phyloP scores from a whole-genome alignment of 495 filamentous ascomycete species.

The Podospora appendiculata region DNA sequence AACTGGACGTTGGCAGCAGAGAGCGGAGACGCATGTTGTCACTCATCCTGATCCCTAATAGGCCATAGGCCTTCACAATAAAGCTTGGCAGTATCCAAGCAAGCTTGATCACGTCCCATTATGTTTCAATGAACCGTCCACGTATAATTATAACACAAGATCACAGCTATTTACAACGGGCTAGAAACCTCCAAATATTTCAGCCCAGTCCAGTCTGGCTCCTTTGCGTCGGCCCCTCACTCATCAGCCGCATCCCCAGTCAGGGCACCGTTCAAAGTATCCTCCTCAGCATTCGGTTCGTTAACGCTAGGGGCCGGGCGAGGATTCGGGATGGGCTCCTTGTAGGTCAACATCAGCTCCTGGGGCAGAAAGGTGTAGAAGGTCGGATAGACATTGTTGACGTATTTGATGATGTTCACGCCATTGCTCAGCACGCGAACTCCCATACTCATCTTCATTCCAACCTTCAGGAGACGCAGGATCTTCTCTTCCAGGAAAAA shows the following conservation, averaged over 20 bases:
- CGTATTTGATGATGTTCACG: slow-evolving; percentile 48
- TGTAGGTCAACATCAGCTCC: slow-evolving; percentile 62
- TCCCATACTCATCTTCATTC: slow-evolving; percentile 65
- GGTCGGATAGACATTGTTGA: slow-evolving; percentile 47
- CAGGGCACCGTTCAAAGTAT: not conserved
- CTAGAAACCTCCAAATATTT: no score
- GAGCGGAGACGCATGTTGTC: not conserved
- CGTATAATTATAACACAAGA: no score
- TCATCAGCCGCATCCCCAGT: not conserved
- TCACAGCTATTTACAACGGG: no score
- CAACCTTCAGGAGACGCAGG: slow-evolving; percentile 54
- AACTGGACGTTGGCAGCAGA: no score
- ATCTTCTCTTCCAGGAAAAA: slow-evolving; percentile 36
- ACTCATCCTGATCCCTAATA: not conserved
- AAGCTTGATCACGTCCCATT: no score
- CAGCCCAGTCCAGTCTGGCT: no score
- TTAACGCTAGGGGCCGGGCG: slow-evolving; percentile 28
- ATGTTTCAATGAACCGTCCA: no score
- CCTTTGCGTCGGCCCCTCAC: no score
- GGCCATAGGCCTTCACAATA: not conserved
- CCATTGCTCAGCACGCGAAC: slow-evolving; percentile 59
- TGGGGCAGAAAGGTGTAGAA: slow-evolving; percentile 63
- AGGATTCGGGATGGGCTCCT: slow-evolving; percentile 38
- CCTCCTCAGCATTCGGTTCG: slow-evolving; percentile 15
- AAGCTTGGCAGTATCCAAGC: no score